Conservation (phyloP, 2,329 filamentous ascomycete species). For the Talaromyces sp. region DNA sequence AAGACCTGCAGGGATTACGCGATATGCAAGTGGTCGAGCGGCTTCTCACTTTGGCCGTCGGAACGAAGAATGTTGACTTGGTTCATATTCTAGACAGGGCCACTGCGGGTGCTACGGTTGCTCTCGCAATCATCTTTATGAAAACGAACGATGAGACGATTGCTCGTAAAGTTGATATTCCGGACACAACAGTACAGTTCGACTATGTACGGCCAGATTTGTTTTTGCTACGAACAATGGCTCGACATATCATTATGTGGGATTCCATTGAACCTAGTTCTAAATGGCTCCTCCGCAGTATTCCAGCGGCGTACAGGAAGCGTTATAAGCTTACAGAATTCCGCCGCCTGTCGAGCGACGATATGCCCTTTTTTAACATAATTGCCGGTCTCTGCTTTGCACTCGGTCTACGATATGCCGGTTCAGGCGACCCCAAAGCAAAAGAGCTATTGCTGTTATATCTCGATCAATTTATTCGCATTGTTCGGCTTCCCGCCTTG, state of each 20-base stretch:
- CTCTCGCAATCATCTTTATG: slow-evolving; percentile 90
- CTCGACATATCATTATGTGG: slow-evolving; percentile 92
- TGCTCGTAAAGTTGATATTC: slow-evolving; percentile 87
- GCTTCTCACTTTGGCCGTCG: slow-evolving; percentile 76
- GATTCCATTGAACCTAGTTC: slow-evolving; percentile 68
- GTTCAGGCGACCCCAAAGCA: slow-evolving; percentile 63
- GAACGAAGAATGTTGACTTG: slow-evolving; percentile 83
- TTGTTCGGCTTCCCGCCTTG: slow-evolving; percentile 58
- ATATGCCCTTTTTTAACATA: slow-evolving; percentile 91
- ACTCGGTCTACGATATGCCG: slow-evolving; percentile 68
- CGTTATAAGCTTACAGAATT: slow-evolving; percentile 58
- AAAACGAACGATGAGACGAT: slow-evolving; percentile 86
- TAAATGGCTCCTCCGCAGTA: slow-evolving; percentile 68
- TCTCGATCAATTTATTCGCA: slow-evolving; percentile 78
- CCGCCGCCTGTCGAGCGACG: slow-evolving; percentile 65
- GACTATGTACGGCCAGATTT: slow-evolving; percentile 94
- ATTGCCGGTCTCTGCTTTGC: slow-evolving; percentile 81
- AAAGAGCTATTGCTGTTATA: slow-evolving; percentile 79
- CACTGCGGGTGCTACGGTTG: slow-evolving; percentile 87
- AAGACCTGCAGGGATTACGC: slow-evolving; percentile 78
- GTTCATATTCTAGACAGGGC: slow-evolving; percentile 92
- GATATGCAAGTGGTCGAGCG: slow-evolving; percentile 93
- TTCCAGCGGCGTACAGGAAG: slow-evolving; percentile 65
- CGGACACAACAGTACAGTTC: slow-evolving; percentile 83
- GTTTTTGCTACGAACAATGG: slow-evolving; percentile 80